These are phyloP conservation scores for Synchytrium microbalum DNA, from an alignment of 371 early-diverging fungal genomes.

Conservation along the genomic window DNA sequence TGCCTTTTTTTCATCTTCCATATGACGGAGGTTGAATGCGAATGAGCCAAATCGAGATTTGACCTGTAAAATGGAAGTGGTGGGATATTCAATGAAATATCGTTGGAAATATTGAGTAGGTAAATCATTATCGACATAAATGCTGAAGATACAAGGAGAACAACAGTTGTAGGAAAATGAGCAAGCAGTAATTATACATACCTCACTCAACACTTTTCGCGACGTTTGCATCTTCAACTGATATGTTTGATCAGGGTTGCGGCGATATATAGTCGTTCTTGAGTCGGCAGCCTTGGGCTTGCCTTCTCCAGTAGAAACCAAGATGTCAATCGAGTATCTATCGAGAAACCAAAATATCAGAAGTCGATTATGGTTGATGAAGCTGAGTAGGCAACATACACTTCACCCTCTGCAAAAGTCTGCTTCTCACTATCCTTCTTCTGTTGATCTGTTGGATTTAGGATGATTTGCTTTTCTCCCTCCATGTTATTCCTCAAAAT, in stretches of 20 bases:
- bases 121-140: not conserved
- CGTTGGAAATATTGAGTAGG: too few relatives aligned
- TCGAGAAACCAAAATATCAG: slow-evolving; percentile 18
- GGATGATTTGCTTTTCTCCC: slow-evolving; percentile 76
- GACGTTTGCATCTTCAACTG: slow-evolving; percentile 81
- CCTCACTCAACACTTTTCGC: slow-evolving; percentile 59
- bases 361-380: too few relatives aligned
- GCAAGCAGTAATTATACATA: not conserved
- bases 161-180: too few relatives aligned
- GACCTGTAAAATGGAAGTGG: slow-evolving; percentile 38
- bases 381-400: too few relatives aligned
- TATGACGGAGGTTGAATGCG: slow-evolving; percentile 61
- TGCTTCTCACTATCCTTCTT: slow-evolving; percentile 57
- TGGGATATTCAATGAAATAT: too few relatives aligned
- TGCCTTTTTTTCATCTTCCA: slow-evolving; percentile 67
- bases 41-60: slow-evolving; percentile 65
- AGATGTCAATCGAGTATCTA: slow-evolving; percentile 35
- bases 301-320: slow-evolving; percentile 77
- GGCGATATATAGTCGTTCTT: slow-evolving; percentile 76
- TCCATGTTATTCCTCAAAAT: slow-evolving; percentile 79
- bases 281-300: slow-evolving; percentile 38
- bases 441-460: slow-evolving; percentile 71
- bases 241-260: slow-evolving; percentile 68
- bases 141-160: too few relatives aligned
- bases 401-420: slow-evolving; percentile 72